These are phyloP conservation scores for Haberlea rhodopensis DNA, from an alignment of 257 asterid species.

Conservation along the genomic window DNA sequence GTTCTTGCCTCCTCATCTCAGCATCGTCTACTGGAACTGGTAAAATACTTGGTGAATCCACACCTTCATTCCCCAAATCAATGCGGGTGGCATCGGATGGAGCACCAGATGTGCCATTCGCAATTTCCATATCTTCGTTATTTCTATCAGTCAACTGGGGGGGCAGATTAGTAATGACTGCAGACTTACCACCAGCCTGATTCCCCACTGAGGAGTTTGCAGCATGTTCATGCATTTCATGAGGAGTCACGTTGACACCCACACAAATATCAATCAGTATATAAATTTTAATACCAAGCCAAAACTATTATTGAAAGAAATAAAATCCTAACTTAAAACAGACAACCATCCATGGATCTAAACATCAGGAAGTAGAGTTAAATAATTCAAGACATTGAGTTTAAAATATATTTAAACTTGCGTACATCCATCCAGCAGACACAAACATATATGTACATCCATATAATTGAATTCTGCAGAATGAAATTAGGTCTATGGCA, in stretches of 20 bases:
- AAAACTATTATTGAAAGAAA: neutral
- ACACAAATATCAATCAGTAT: constrained; percentile 28
- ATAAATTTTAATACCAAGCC: constrained; percentile 2
- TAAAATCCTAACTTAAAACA: constrained; percentile 11
- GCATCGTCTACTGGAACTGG: constrained; percentile 38
- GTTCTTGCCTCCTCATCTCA: constrained; percentile 47
- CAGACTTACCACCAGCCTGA: constrained; percentile 39
- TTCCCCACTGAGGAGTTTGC: constrained; percentile 40
- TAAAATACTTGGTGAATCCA: constrained; percentile 32
- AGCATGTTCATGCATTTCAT: constrained; percentile 39
- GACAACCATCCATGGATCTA: neutral
- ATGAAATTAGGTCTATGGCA: too few relatives aligned
- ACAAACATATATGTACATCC: too few relatives aligned
- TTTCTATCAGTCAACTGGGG: constrained; percentile 39
- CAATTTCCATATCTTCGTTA: constrained; percentile 42
- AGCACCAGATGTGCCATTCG: constrained; percentile 38
- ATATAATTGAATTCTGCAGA: too few relatives aligned
- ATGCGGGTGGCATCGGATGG: constrained; percentile 36
- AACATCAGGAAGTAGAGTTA: too few relatives aligned
- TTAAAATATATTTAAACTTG: too few relatives aligned
- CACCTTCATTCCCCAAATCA: constrained; percentile 37
- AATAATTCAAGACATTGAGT: too few relatives aligned
- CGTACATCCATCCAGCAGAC: too few relatives aligned
- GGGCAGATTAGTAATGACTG: constrained; percentile 40
- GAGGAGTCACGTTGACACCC: constrained; percentile 33